phyloP scores from a whole-genome alignment of 768 basidiomycete genomes.

The Infundibulicybe gibba region DNA sequence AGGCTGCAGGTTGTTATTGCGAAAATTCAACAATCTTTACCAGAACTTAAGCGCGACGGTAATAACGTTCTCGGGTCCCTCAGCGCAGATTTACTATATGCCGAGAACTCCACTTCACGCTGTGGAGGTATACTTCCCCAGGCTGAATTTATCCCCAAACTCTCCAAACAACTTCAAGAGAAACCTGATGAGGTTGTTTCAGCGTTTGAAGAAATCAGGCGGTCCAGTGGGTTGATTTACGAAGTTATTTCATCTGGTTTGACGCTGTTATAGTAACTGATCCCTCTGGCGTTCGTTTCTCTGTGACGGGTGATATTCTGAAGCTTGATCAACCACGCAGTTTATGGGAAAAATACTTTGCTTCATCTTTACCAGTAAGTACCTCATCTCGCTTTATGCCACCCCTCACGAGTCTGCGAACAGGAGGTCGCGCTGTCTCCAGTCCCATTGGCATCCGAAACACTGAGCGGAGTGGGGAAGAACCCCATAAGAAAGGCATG shows the following conservation, averaged over 20 bases:
- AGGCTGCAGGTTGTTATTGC: constrained; percentile 84
- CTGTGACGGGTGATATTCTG: constrained; percentile 86
- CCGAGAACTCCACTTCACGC: constrained; percentile 66
- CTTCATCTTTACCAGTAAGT: constrained; percentile 52
- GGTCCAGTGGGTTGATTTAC: constrained; percentile 43
- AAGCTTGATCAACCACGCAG: constrained; percentile 66
- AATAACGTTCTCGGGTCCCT: constrained; percentile 73
- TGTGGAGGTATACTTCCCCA: constrained; percentile 68
- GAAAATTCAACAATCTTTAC: constrained; percentile 86
- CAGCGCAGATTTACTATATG: constrained; percentile 61
- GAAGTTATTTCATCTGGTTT: background rate
- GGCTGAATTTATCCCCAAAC: constrained; percentile 74
- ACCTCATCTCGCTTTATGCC: background rate
- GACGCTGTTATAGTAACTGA: constrained; percentile 59
- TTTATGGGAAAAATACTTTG: constrained; percentile 72
- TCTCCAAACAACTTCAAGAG: constrained; percentile 69
- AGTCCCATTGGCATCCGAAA: constrained; percentile 61
- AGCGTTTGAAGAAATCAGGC: constrained; percentile 73
- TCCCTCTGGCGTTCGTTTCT: constrained; percentile 81
- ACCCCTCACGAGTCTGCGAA: constrained; percentile 2
- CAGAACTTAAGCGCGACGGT: constrained; percentile 89
- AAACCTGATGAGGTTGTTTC: constrained; percentile 67
- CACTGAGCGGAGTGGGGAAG: constrained; percentile 72
- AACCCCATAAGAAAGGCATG: constrained; percentile 68
- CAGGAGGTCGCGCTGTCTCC: constrained; percentile 58